Base-by-base conservation (phyloP, 257 asterid species). In the Solanum chiquidenum region DNA sequence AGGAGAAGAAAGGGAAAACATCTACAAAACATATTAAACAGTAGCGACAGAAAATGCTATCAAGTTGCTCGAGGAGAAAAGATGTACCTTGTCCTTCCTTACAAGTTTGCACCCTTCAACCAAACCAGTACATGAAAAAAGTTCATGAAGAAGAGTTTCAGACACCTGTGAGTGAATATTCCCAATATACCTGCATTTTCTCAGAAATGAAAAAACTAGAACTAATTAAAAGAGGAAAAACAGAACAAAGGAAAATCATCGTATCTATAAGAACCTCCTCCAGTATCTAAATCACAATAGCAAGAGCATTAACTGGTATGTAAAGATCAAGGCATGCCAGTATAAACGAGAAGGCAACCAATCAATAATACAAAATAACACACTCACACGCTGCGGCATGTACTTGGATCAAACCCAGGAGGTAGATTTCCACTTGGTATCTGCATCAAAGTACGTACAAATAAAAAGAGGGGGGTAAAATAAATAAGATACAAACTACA, bases 381-480 rank as follows among this genome's bases (percentile, higher is more conserved):
- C 93, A 95, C 99, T 95, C 96, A 96, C 98, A 96, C 98, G 88
- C 98, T 96, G 93, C 98, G 97, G 96, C 99, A 95, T 90, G 98
- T 92, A 92, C 91, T 95, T 91, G 98, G 98, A 92, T 96, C 98
- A 91, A 96, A 96, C 85, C 99, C 98, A 90, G 99, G 98, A 92
- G 99, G 98, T 90, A 96, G 92, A 94, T 96, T 96, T 91, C 99
- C 98, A 94, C 98, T 96, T 90, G 98, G 96, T 85, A 96, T 93
- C 99, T 96, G 98, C 94, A 94, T 88, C 92, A 92, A 52, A 42
- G 89, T 91, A 89, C 13, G 82, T 77, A 37, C 31, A 85, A 25
- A 49, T 83, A 74, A 62, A 88, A 44, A 88, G 49, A 83, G 33
- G 3, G 12, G 42, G 33, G 25, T n/a, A 31, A 8, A 40, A 44